Evolutionary conservation across 176 grass and related monocot species (phyloP), one percentile per base, ranked within the genome.

Genomic region (Alloteropsis semialata): DNA sequence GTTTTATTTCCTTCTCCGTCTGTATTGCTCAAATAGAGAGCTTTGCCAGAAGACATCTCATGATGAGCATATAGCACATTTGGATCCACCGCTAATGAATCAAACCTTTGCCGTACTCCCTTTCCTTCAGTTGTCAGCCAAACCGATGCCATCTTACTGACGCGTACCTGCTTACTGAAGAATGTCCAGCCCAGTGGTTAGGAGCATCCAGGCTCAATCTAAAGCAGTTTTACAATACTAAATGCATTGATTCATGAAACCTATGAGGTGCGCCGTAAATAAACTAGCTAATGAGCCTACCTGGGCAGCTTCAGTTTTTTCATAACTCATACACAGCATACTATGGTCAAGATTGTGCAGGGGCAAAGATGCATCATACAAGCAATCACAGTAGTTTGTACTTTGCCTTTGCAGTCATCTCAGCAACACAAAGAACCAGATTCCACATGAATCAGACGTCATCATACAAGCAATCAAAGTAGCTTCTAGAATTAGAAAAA

Each of bases 171-270:
- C 54, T 19, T 71, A 21, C 2, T 55, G 44, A 85, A 48, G 18
- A 74, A 86, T 27, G 25, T 75, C 24, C 22, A 15, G 10, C 36
- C 34, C 21, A 14, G 39, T 49, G 49, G 13, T 59, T 80, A 38
- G 11, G 59, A 75, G 36, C 50, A 42, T 67, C 32, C 48, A 33
- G 50, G 61, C 19, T 17, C 38, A 80, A 75, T 67, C 18, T 42
- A 38, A 32, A 51, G 30, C 77, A 69, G n/a, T 81, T 89, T 80
- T 57, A 69, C 16, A 16, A 21, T 34, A 37, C 10, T 43, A 16
- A 6, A 60, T 10, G 25, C 68, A 76, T 22, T 49, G 21, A 69
- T 64, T 38, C 44, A 19, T 33, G 75, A 69, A 81, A 75, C 59
- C 18, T 50, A 75, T 62, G 54, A 66, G n/a, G n/a, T n/a, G n/a